These are phyloP conservation scores for Cymodocea nodosa DNA, from an alignment of 116 monocot genomes.

Conservation along the genomic window DNA sequence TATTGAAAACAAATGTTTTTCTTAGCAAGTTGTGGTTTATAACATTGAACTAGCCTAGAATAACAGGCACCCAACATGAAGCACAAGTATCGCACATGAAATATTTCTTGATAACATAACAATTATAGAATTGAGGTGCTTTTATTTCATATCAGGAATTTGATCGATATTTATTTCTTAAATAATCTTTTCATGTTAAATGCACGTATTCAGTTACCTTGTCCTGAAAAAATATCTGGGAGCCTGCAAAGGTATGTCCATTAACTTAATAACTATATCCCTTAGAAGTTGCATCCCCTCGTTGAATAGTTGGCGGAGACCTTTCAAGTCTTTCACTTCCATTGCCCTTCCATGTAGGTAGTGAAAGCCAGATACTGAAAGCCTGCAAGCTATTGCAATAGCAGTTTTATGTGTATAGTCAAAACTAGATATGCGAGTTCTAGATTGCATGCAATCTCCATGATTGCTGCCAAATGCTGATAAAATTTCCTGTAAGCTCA, in stretches of 20 bases:
- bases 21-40: too few species aligned
- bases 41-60: too few species aligned
- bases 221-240: constrained; percentile 66
- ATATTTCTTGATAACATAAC: too few species aligned
- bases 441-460: constrained; percentile 9
- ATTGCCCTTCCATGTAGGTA: constrained; percentile 27
- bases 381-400: constrained; percentile 17
- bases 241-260: constrained; percentile 34
- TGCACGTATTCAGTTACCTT: constrained; percentile 25
- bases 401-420: constrained; percentile 17
- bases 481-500: constrained; percentile 26
- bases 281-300: constrained; percentile 29
- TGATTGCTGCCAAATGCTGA: constrained; percentile 9
- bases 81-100: too few species aligned
- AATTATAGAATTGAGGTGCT: too few species aligned
- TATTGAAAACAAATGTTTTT: too few species aligned
- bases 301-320: constrained; percentile 7
- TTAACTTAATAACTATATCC: constrained; percentile 38
- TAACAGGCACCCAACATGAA: too few species aligned
- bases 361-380: constrained; percentile 23
- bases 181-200: not conserved
- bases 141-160: not conserved
- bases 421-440: constrained; percentile 18
- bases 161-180: not conserved
- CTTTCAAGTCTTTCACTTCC: constrained; percentile 16